phyloP scores from a whole-genome alignment of 345 rosid genomes.

The Mercurialis annua region DNA sequence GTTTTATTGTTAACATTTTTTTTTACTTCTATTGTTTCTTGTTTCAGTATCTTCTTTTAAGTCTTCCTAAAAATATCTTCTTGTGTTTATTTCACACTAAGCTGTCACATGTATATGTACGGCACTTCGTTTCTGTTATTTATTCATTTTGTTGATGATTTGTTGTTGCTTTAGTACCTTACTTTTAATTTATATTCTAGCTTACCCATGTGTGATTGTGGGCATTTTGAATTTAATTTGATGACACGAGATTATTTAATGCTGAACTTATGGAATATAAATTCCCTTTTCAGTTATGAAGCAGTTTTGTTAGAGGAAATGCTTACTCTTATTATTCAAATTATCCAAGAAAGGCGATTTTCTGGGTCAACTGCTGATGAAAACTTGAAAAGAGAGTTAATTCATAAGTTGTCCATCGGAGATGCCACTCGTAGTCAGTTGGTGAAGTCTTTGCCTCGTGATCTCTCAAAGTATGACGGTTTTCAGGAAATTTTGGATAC shows the following conservation, averaged over 20 bases:
- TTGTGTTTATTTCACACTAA: neutral
- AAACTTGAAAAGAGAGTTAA: conserved; percentile 79
- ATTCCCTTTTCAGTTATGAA: conserved; percentile 62
- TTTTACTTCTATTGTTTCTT: neutral
- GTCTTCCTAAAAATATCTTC: neutral
- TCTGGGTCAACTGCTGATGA: conserved; percentile 72
- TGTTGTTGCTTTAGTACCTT: neutral
- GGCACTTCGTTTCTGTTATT: neutral
- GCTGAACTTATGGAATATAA: conserved; percentile 17
- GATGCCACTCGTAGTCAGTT: conserved; percentile 93
- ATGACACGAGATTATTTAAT: neutral
- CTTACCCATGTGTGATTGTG: neutral
- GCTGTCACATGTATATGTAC: neutral
- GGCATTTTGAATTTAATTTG: conserved; percentile 5
- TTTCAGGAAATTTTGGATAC: conserved; percentile 74
- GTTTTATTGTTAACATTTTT: neutral
- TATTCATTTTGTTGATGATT: neutral
- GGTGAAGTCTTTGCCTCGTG: conserved; percentile 76
- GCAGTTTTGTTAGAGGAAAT: conserved; percentile 78
- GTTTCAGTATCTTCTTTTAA: neutral
- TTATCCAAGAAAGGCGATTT: conserved; percentile 86
- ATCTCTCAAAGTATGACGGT: conserved; percentile 68
- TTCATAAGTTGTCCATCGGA: conserved; percentile 81
- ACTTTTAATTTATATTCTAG: conserved; percentile 5
- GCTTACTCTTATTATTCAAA: conserved; percentile 82